Conservation (phyloP, 176 grass and related monocot species). For the Saccharum officinarum region DNA sequence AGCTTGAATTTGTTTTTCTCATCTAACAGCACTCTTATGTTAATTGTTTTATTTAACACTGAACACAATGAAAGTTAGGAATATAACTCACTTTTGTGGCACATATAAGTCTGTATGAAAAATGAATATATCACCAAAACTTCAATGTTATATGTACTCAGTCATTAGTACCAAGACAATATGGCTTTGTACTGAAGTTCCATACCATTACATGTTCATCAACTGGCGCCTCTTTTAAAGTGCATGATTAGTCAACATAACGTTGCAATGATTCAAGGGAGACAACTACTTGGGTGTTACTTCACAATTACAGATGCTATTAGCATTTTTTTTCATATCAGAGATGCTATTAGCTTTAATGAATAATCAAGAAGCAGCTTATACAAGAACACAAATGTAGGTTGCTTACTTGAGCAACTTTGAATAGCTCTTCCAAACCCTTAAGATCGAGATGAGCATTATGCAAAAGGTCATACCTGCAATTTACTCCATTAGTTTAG, state of each 20-base stretch:
- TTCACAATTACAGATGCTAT: background rate
- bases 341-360: background rate
- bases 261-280: background rate
- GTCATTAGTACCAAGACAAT: background rate
- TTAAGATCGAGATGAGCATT: slow-evolving; percentile 97
- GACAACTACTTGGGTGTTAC: background rate
- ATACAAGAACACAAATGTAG: slow-evolving; percentile 27
- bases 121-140: background rate
- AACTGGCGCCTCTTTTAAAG: background rate
- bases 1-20: background rate
- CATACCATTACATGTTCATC: background rate
- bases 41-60: background rate
- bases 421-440: slow-evolving; percentile 90
- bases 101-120: background rate
- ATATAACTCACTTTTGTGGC: background rate
- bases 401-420: slow-evolving; percentile 83
- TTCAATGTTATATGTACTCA: background rate
- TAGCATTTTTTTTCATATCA: background rate
- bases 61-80: background rate
- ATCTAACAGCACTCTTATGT: background rate
- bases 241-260: slow-evolving; percentile 25
- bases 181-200: background rate
- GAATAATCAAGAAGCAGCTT: slow-evolving; percentile 20
- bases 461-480: slow-evolving; percentile 95
- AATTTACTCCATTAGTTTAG: slow-evolving; percentile 45